Conservation (phyloP, 2,329 filamentous ascomycete species). For the Eurotiales sp. region DNA sequence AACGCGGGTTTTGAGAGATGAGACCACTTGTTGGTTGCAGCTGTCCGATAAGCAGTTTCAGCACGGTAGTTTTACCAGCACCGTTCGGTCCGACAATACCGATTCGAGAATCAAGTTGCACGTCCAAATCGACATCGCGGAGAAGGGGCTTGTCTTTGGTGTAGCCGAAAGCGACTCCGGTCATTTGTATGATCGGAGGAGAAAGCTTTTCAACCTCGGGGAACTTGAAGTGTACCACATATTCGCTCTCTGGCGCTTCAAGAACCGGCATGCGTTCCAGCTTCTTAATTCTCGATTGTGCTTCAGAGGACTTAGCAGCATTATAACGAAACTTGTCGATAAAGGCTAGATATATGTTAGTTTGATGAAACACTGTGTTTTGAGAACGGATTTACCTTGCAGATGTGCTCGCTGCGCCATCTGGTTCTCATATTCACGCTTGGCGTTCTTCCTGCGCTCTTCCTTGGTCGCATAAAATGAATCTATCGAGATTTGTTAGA, state of each 20-base stretch:
- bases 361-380: neutral
- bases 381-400: conserved; percentile 51
- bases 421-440: conserved; percentile 97
- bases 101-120: conserved; percentile 95
- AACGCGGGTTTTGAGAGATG: conserved; percentile 81
- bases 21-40: conserved; percentile 72
- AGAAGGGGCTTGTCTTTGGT: conserved; percentile 73
- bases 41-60: conserved; percentile 92
- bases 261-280: conserved; percentile 94
- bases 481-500: conserved; percentile 48
- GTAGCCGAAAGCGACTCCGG: conserved; percentile 87
- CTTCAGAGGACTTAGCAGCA: conserved; percentile 95
- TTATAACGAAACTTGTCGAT: conserved; percentile 99
- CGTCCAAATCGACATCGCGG: conserved; percentile 84
- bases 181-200: conserved; percentile 97
- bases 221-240: conserved; percentile 95
- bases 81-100: conserved; percentile 99
- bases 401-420: conserved; percentile 91
- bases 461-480: conserved; percentile 97
- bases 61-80: conserved; percentile 96
- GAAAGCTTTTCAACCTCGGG: conserved; percentile 97
- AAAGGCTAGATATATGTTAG: conserved; percentile 56
- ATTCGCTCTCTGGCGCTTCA: conserved; percentile 85
- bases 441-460: conserved; percentile 92
- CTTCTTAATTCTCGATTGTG: conserved; percentile 98